phyloP scores from a whole-genome alignment of 2,329 filamentous ascomycete species.

The Pochonia chlamydosporia region DNA sequence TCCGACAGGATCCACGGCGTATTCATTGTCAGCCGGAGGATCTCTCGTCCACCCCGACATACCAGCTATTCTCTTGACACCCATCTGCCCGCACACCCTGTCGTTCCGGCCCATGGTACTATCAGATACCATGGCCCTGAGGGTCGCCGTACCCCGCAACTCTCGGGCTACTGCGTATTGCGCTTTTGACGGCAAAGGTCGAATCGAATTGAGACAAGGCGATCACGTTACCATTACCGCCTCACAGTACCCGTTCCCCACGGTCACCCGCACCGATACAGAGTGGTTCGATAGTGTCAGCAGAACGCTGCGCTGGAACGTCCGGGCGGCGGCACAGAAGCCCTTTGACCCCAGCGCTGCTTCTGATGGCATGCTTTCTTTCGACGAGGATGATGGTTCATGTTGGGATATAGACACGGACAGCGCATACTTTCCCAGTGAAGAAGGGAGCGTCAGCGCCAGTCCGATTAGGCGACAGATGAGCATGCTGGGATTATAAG shows the following conservation, averaged over 20 bases:
- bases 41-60: constrained; percentile 96
- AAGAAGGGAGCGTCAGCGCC: constrained; percentile 62
- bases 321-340: constrained; percentile 85
- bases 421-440: constrained; percentile 62
- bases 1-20: constrained; percentile 89
- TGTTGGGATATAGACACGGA: constrained; percentile 97
- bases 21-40: constrained; percentile 91
- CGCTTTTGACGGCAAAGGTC: constrained; percentile 94
- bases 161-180: constrained; percentile 94
- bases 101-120: constrained; percentile 98
- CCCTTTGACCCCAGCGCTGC: constrained; percentile 60
- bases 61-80: constrained; percentile 90
- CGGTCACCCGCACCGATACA: constrained; percentile 79
- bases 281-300: constrained; percentile 98
- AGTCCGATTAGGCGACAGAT: constrained; percentile 68
- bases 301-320: constrained; percentile 91
- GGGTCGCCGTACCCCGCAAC: constrained; percentile 76
- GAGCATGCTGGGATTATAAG: constrained; percentile 55
- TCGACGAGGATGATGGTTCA: constrained; percentile 50
- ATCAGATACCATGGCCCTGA: constrained; percentile 87
- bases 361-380: constrained; percentile 25
- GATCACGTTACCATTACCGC: constrained; percentile 96
- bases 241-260: constrained; percentile 94
- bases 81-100: constrained; percentile 94
- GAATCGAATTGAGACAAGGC: constrained; percentile 85